These are phyloP conservation scores for Oryza brachyantha DNA, from an alignment of 176 grass and related monocot species.

Conservation along the genomic window DNA sequence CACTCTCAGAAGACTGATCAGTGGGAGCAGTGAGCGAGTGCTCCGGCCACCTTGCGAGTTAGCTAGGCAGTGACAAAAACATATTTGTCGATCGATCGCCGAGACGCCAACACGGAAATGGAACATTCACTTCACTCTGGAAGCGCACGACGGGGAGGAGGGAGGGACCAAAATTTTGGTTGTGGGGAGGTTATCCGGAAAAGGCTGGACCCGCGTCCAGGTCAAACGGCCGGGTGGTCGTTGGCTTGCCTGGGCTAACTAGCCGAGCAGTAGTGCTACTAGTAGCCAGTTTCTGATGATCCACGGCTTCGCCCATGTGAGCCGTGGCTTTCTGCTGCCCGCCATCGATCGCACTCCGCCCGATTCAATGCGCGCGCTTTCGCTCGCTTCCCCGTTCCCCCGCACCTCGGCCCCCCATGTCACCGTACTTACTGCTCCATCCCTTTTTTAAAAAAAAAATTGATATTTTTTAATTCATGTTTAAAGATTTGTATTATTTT, in stretches of 20 bases:
- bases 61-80: background rate
- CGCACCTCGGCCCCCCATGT: too few relatives aligned
- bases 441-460: too few relatives aligned
- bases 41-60: background rate
- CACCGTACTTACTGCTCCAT: too few relatives aligned
- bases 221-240: conserved; percentile 1
- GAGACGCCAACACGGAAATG: background rate
- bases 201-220: background rate
- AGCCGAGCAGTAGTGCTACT: background rate
- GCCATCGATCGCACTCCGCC: conserved; percentile 2
- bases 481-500: too few relatives aligned
- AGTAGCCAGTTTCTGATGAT: background rate
- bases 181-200: background rate
- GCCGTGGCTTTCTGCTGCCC: conserved; percentile 20
- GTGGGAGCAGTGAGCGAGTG: too few relatives aligned
- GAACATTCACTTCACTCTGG: background rate
- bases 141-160: background rate
- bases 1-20: too few relatives aligned
- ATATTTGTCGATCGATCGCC: background rate
- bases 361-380: background rate
- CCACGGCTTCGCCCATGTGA: conserved; percentile 27
- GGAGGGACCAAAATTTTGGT: background rate
- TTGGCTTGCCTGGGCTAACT: conserved; percentile 24
- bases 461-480: too few relatives aligned
- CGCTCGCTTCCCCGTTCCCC: too few relatives aligned